phyloP scores from a whole-genome alignment of 2,329 filamentous ascomycete genomes.

The Orbilia ellipsospora region DNA sequence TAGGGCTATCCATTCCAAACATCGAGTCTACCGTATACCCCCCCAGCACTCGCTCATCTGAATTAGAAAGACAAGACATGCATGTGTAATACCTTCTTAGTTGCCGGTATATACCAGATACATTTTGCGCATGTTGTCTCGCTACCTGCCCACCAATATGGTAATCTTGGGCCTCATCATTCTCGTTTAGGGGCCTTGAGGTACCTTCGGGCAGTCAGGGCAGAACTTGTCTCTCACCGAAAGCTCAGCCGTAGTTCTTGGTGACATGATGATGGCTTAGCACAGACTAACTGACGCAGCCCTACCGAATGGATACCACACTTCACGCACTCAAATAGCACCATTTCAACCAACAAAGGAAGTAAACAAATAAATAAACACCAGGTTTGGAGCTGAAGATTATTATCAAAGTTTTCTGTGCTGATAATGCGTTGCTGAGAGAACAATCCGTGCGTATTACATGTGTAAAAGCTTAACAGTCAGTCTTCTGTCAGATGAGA shows the following conservation, averaged over 20 bases:
- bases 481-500: conserved; percentile 42
- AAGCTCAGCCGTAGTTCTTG: conserved; percentile 30
- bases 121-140: conserved; percentile 24
- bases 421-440: background rate
- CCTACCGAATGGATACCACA: conserved; percentile 18
- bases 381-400: no score
- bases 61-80: background rate
- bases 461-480: conserved; percentile 10
- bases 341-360: background rate
- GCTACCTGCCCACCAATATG: conserved; percentile 6
- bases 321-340: conserved; percentile 6
- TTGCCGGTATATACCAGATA: conserved; percentile 4
- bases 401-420: no score
- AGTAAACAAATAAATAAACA: no score
- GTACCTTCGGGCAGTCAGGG: background rate
- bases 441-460: background rate
- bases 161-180: no score
- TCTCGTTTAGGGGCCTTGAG: background rate
- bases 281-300: conserved; percentile 43
- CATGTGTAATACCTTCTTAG: background rate
- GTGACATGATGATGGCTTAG: conserved; percentile 32
- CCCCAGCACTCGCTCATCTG: conserved; percentile 7
- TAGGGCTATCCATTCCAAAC: conserved; percentile 25
- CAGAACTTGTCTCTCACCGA: no score
- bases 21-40: background rate